Percentiles rank a stretch among this genome's conserved stretches.
phyloP scores from a whole-genome alignment of 2,329 filamentous ascomycete species.

The Aspergillus clavatus region DNA sequence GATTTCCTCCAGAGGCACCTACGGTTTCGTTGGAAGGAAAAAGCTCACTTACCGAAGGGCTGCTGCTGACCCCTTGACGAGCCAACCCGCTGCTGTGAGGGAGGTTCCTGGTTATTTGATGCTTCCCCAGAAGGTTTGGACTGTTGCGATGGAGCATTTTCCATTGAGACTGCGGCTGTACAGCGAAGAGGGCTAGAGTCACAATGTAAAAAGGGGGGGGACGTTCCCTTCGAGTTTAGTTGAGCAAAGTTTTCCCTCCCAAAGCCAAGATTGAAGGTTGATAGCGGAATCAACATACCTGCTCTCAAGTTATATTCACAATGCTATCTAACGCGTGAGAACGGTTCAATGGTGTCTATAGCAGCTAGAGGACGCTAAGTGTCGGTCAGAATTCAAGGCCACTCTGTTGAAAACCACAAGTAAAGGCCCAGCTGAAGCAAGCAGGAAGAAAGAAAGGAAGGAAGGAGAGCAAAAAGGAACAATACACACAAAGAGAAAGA shows the following conservation, averaged over 20 bases:
- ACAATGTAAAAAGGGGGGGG: neutral
- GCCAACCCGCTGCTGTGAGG: conserved; percentile 1
- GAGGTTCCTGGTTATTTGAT: neutral
- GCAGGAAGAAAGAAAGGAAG: neutral
- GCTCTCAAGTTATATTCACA: neutral
- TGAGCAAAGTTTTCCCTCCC: neutral
- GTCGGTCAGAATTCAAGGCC: neutral
- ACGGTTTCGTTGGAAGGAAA: neutral
- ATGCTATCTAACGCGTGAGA: neutral
- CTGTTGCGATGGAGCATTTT: conserved; percentile 7
- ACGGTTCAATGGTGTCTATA: neutral
- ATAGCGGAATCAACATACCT: conserved; percentile 5
- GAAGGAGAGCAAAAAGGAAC: too few species aligned
- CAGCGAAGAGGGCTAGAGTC: neutral
- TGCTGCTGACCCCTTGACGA: conserved; percentile 2
- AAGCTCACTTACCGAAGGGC: conserved; percentile 9
- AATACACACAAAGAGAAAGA: neutral
- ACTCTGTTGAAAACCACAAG: neutral
- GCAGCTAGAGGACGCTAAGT: neutral
- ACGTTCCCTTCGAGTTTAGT: neutral
- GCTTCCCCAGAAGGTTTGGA: conserved; percentile 4
- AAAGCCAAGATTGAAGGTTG: neutral
- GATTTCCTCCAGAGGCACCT: neutral
- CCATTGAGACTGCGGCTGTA: conserved; percentile 12
- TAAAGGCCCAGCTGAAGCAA: neutral